Evolutionary conservation across 2,329 filamentous ascomycete genomes (phyloP).

Genomic region (Microsporum audouinii): DNA sequence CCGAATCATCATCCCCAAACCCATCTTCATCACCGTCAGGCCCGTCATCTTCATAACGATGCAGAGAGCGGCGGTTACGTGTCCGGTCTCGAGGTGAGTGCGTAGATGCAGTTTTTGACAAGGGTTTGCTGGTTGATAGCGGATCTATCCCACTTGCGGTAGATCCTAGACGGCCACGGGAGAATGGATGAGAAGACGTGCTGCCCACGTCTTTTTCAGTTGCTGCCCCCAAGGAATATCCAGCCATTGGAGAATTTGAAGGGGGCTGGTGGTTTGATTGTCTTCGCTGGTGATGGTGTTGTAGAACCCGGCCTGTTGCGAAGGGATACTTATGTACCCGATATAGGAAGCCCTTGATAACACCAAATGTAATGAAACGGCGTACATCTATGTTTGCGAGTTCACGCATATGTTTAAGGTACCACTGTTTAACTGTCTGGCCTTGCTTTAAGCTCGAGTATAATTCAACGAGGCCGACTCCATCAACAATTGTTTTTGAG

Average conservation of each 20-base stretch:
- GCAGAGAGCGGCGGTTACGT: background rate
- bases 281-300: slow-evolving; percentile 16
- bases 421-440: slow-evolving; percentile 77
- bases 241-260: slow-evolving; percentile 6
- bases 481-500: slow-evolving; percentile 25
- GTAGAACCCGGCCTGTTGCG: slow-evolving; percentile 27
- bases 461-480: slow-evolving; percentile 56
- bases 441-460: slow-evolving; percentile 79
- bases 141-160: slow-evolving; percentile 8
- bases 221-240: slow-evolving; percentile 3
- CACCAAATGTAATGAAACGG: slow-evolving; percentile 84
- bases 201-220: slow-evolving; percentile 6
- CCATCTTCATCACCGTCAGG: slow-evolving; percentile 7
- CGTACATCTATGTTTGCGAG: slow-evolving; percentile 74
- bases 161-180: slow-evolving; percentile 8
- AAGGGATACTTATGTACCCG: slow-evolving; percentile 85
- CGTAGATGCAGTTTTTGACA: background rate
- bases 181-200: slow-evolving; percentile 9
- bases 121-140: background rate
- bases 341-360: slow-evolving; percentile 91
- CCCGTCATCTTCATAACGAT: background rate
- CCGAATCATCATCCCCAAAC: slow-evolving; percentile 9
- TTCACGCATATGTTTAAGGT: slow-evolving; percentile 59
- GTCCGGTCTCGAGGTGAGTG: background rate
- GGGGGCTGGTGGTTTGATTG: slow-evolving; percentile 8